Percentiles rank a stretch among this genome's conserved stretches.
Evolutionary conservation across 805 yeast species (phyloP).

Genomic region (Yamadazyma ubonensis): DNA sequence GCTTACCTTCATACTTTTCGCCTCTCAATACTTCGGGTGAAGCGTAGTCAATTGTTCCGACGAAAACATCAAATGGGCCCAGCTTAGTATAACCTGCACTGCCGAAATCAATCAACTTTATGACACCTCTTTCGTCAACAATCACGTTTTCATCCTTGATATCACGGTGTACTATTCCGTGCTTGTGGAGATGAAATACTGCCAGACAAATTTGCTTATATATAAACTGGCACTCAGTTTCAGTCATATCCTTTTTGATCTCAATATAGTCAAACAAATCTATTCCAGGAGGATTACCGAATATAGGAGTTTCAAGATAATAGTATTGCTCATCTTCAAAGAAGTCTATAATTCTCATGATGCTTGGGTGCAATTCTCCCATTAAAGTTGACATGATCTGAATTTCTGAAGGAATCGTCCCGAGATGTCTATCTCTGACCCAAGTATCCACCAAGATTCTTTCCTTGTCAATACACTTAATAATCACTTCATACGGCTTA

Average conservation of each 20-base stretch:
- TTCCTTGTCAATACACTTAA: slow-evolving; percentile 88
- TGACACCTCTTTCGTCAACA: slow-evolving; percentile 75
- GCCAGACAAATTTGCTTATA: slow-evolving; percentile 80
- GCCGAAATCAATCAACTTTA: slow-evolving; percentile 91
- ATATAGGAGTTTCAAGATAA: slow-evolving; percentile 88
- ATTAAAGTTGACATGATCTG: slow-evolving; percentile 85
- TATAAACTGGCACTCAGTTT: slow-evolving; percentile 71
- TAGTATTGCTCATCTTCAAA: slow-evolving; percentile 90
- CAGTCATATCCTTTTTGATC: slow-evolving; percentile 76
- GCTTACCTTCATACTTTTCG: slow-evolving; percentile 83
- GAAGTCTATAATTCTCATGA: slow-evolving; percentile 81
- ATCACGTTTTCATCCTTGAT: slow-evolving; percentile 93
- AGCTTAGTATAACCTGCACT: slow-evolving; percentile 86
- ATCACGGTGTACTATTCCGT: slow-evolving; percentile 91
- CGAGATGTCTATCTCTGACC: slow-evolving; percentile 89
- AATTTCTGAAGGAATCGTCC: slow-evolving; percentile 95
- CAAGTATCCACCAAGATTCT: slow-evolving; percentile 94
- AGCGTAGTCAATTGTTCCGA: slow-evolving; percentile 96
- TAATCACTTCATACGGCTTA: slow-evolving; percentile 63
- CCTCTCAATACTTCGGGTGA: slow-evolving; percentile 95
- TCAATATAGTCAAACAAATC: slow-evolving; percentile 93
- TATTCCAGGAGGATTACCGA: slow-evolving; percentile 85
- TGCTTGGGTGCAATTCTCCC: slow-evolving; percentile 79
- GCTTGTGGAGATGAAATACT: slow-evolving; percentile 73
- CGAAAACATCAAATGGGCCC: slow-evolving; percentile 97